Conservation (phyloP, 371 early-diverging fungal genomes). For the Sporodiniella umbellata region DNA sequence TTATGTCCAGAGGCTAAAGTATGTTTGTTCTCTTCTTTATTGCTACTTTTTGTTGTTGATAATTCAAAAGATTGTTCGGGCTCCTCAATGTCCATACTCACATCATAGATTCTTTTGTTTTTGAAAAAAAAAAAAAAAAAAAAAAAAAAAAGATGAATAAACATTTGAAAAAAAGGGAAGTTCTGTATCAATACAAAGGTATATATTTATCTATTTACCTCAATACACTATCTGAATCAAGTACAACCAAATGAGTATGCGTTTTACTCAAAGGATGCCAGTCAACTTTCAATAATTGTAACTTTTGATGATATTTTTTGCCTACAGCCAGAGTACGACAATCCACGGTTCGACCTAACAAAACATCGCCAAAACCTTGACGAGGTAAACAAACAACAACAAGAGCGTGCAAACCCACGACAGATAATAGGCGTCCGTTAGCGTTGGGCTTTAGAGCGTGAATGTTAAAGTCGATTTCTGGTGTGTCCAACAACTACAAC, state of each 20-base stretch:
- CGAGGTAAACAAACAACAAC: slow-evolving; percentile 35
- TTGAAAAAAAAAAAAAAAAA: background rate
- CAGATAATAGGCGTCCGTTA: slow-evolving; percentile 36
- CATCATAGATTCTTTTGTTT: slow-evolving; percentile 36
- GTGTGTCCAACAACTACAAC: slow-evolving; percentile 31
- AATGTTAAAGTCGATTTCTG: slow-evolving; percentile 36
- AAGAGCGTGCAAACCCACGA: slow-evolving; percentile 19
- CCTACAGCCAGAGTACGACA: slow-evolving; percentile 32
- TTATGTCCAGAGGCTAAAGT: no score
- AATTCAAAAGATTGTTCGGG: slow-evolving; percentile 47
- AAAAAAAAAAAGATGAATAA: background rate
- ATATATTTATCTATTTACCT: no score
- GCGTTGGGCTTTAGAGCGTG: slow-evolving; percentile 22
- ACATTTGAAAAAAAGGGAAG: no score
- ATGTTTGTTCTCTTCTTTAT: slow-evolving; percentile 16
- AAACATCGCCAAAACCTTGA: slow-evolving; percentile 9
- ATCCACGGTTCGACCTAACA: slow-evolving; percentile 12
- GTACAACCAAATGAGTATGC: slow-evolving; percentile 32
- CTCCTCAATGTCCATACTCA: slow-evolving; percentile 30
- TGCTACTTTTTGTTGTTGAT: slow-evolving; percentile 19
- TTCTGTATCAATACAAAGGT: no score
- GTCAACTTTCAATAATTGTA: slow-evolving; percentile 22
- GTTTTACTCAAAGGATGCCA: slow-evolving; percentile 51
- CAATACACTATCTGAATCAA: slow-evolving; percentile 29
- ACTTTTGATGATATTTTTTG: slow-evolving; percentile 7